Evolutionary conservation across 768 basidiomycete species (phyloP), one percentile per base, ranked within the genome.

Genomic region (Suillus paluster): DNA sequence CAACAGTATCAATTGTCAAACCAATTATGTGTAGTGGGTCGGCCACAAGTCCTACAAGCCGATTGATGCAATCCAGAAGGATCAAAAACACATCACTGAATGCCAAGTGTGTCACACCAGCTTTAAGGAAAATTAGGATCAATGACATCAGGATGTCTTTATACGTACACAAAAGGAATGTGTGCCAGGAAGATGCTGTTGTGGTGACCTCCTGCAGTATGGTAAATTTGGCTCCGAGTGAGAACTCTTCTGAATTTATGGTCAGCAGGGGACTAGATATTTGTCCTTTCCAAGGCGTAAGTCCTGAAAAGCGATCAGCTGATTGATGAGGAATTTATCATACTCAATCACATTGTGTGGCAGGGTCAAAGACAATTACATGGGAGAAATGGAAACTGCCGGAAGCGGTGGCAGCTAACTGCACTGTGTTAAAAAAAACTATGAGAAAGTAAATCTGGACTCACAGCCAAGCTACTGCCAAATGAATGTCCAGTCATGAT

Each of bases 171-270:
- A 67, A 64, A 38, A 62, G 45, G 50, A 27, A 38, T 67, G 63
- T 15, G 9, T 52, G 44, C 34, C 60, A 49, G 45, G 44, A 48
- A 42, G 52, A 19, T 17, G 52, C 34, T 21, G 17, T 63, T n/a
- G 72, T 61, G 4, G 72, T 65, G 41, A 79, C 70, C 33, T 70
- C 62, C 11, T 73, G 61, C 42, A 81, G 66, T 33, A 73, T 70
- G 9, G 58, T 30, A 63, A 77, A 81, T 58, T 81, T 72, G 4
- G 62, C 61, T 65, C 77, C 78, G 9, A 71, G 66, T 2, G 76
- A 74, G 64, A 79, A 80, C 41, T 80, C 80, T 23, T 78, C 75
- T 3, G 78, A 78, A 63, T 80, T 79, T 68, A 82, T 70, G 12
- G 77, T 75, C n/a, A 81, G 72, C 11, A 78, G 65, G 1, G 78